A percentile compares a stretch with the other conserved stretches of the same genome.
Conservation (phyloP, 2,329 filamentous ascomycete species). For the Fusarium euwallaceae region DNA sequence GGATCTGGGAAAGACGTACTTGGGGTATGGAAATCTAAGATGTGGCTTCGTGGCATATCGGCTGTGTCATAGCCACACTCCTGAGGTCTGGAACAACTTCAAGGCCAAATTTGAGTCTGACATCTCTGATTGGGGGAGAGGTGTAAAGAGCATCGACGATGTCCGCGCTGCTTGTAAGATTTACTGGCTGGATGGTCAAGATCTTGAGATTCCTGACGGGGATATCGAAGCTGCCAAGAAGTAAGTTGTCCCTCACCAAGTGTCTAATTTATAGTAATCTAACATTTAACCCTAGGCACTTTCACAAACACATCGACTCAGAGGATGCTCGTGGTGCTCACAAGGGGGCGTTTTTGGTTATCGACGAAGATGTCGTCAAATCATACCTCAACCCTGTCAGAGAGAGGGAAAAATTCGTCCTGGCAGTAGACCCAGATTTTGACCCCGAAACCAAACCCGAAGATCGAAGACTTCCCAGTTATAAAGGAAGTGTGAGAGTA, state of each 20-base stretch:
- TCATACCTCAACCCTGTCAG: conserved; percentile 39
- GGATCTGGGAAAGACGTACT: neutral
- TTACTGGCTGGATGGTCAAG: conserved; percentile 40
- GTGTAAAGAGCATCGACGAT: conserved; percentile 6
- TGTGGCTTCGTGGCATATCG: conserved; percentile 44
- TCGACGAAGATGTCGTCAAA: conserved; percentile 43
- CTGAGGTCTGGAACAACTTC: conserved; percentile 44
- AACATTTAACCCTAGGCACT: conserved; percentile 15
- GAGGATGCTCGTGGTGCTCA: neutral
- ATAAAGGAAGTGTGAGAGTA: conserved; percentile 37
- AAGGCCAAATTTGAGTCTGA: conserved; percentile 44
- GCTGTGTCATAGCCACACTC: conserved; percentile 28
- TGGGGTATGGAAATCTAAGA: accelerated
- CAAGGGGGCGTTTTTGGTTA: conserved; percentile 28
- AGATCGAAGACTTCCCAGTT: conserved; percentile 28
- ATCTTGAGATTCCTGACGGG: conserved; percentile 25
- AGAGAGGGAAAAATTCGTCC: conserved; percentile 26
- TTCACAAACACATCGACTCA: neutral
- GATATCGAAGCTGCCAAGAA: conserved; percentile 40
- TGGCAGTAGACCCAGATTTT: conserved; percentile 30
- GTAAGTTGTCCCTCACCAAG: conserved; percentile 11
- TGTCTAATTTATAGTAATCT: neutral
- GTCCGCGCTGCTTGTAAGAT: conserved; percentile 35
- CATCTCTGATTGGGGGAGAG: conserved; percentile 43
- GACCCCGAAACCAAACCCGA: neutral